Conservation (phyloP, 352 stramenopile species). For the Pythium phragmiticola region DNA sequence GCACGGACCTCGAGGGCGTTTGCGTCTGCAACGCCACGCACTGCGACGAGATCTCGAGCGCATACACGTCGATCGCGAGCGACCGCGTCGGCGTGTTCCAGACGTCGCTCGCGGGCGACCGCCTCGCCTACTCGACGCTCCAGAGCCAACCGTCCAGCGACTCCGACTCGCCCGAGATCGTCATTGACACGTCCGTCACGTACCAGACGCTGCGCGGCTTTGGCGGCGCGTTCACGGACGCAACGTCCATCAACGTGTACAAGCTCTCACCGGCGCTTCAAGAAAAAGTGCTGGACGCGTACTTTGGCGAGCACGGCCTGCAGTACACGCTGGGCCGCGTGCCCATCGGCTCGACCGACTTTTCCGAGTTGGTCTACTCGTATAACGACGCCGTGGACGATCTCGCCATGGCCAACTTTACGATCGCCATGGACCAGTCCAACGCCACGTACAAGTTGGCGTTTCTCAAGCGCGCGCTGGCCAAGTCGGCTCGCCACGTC, state of each 20-base stretch:
- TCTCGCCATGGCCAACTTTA: conserved; percentile 79
- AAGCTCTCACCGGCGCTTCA: conserved; percentile 56
- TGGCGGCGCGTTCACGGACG: conserved; percentile 88
- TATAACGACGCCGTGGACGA: conserved; percentile 85
- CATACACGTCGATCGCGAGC: conserved; percentile 34
- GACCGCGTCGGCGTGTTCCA: conserved; percentile 45
- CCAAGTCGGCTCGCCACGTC: conserved; percentile 41
- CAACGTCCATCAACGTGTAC: conserved; percentile 78
- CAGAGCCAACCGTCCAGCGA: conserved; percentile 1
- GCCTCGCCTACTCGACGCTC: conserved; percentile 40
- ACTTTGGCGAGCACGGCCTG: conserved; percentile 75
- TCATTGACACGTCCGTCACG: conserved; percentile 46
- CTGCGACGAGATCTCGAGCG: conserved; percentile 58
- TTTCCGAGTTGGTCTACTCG: conserved; percentile 84
- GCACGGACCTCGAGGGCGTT: conserved; percentile 43
- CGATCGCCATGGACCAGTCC: conserved; percentile 78
- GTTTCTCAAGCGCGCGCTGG: conserved; percentile 61
- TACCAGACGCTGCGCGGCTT: conserved; percentile 88
- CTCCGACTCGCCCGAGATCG: conserved; percentile 27
- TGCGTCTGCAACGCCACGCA: conserved; percentile 51
- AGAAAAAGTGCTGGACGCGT: conserved; percentile 69
- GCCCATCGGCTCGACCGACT: conserved; percentile 85
- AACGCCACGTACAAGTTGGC: conserved; percentile 59
- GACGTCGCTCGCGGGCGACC: conserved; percentile 46
- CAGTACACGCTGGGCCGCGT: conserved; percentile 85